Base-by-base conservation (phyloP, 495 filamentous ascomycete species). In the Friedmanniomyces endolithicus region DNA sequence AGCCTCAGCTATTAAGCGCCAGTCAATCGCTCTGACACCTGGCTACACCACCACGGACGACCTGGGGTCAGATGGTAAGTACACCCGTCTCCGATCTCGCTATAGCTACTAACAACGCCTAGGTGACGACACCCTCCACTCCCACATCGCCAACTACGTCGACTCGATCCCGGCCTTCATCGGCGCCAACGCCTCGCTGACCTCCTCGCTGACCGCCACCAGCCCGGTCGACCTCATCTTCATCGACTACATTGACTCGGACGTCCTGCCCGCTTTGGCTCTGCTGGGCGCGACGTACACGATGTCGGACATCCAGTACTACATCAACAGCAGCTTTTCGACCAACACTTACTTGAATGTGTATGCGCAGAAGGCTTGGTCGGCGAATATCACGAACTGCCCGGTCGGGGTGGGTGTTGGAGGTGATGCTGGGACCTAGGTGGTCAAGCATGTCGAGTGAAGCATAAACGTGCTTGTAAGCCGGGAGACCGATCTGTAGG, bases 291-390 rank as follows among this genome's bases (percentile, higher is more conserved):
- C 55, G 0, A 67, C 65, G 23, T 75, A 73, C 53, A 71, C 64
- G 17, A 51, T 57, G 23, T 46, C 35, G 11, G 65, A 72, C 59
- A 69, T 75, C 24, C 53, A 44, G 29, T 70, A 71, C 39, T 78
- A 77, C 53, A 48, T 78, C 22, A 61, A 64, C 17, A 59, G 57
- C 12, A 63, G 61, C 20, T 75, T 75, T 52, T 73, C 69, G 8
- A 74, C 72, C 24, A 73, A 74, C 52, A 72, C 67, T 41, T 77
- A 76, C 53, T 60, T 78, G 54, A 72, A 73, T 1, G 65, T 59
- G 23, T 78, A 78, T 65, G 71, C 75, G 27, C 68, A 70, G 65
- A 54, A 64, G 51, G 52, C 52, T 20, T 79, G 75, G 69, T 69
- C 74, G 53, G 66, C 59, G n/a, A 70, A 72, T 57, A 51, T 72